Percentiles rank a stretch among this genome's conserved stretches.
Evolutionary conservation across 1,284 basidiomycete species (phyloP).

Genomic region (Schizopora paradoxa): DNA sequence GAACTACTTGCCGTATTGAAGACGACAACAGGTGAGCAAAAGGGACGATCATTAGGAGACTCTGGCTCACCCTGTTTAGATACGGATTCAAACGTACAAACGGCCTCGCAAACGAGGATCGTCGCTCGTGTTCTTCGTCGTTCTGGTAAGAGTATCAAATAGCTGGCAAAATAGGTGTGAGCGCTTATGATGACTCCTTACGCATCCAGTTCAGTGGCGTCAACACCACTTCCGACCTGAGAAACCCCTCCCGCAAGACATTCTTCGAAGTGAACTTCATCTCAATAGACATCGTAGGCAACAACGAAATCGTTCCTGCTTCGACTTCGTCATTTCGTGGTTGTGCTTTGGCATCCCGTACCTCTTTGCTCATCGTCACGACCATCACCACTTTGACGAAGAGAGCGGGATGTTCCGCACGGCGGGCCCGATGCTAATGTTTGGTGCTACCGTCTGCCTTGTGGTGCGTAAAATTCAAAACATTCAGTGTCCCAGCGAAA

Average conservation of each 20-base stretch:
- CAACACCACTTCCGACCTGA: constrained; percentile 60
- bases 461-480: constrained; percentile 40
- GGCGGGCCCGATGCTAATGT: constrained; percentile 51
- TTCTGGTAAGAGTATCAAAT: constrained; percentile 41
- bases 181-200: constrained; percentile 4
- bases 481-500: constrained; percentile 19
- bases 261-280: constrained; percentile 25
- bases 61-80: constrained; percentile 23
- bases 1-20: constrained; percentile 59
- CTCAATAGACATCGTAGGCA: constrained; percentile 29
- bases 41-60: not conserved
- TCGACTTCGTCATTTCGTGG: constrained; percentile 54
- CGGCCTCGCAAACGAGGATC: constrained; percentile 58
- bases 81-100: constrained; percentile 33
- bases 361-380: constrained; percentile 52
- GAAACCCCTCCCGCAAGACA: constrained; percentile 53
- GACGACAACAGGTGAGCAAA: constrained; percentile 34
- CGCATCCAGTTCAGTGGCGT: constrained; percentile 56
- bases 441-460: constrained; percentile 62
- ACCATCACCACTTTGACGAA: constrained; percentile 46
- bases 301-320: constrained; percentile 42
- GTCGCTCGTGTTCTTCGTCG: constrained; percentile 63
- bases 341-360: constrained; percentile 71
- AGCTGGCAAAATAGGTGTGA: not conserved
- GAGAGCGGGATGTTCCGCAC: constrained; percentile 46